Conservation (phyloP, 192 early-diverging fungal species). For the Umbelopsis sp. region DNA sequence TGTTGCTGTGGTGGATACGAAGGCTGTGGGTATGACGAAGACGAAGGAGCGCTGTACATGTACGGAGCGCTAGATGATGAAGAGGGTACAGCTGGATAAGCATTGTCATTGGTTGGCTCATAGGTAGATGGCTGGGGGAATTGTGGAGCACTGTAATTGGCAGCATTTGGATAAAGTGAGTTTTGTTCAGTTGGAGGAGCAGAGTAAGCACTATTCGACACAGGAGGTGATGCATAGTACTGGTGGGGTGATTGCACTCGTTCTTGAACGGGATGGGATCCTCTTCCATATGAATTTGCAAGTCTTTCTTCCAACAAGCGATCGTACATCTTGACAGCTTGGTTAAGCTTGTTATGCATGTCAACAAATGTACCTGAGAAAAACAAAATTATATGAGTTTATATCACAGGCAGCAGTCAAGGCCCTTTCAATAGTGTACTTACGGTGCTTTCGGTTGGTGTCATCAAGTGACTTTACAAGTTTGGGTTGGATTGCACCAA, state of each 20-base stretch:
- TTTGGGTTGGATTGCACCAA: constrained; percentile 85
- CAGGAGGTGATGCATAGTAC: constrained; percentile 18
- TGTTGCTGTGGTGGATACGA: not conserved
- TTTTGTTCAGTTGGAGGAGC: constrained; percentile 23
- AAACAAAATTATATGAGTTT: not conserved
- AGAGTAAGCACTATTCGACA: constrained; percentile 37
- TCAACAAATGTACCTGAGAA: constrained; percentile 55
- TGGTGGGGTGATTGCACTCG: constrained; percentile 31
- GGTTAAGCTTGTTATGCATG: constrained; percentile 80
- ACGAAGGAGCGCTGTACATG: not conserved
- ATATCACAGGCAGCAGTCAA: too few relatives aligned
- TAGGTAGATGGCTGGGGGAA: constrained; percentile 31
- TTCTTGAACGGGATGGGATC: constrained; percentile 26
- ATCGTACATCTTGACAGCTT: constrained; percentile 86
- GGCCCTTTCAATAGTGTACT: constrained; percentile 3
- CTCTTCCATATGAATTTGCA: constrained; percentile 32
- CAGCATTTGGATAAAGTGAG: constrained; percentile 33
- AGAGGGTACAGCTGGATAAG: not conserved
- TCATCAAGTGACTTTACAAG: constrained; percentile 73
- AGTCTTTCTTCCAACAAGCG: constrained; percentile 79
- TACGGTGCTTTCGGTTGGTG: constrained; percentile 76
- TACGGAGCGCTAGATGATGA: not conserved
- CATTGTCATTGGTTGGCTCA: constrained; percentile 8
- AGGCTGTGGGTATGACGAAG: not conserved
- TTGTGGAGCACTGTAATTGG: constrained; percentile 32